Evolutionary conservation across 768 basidiomycete genomes (phyloP), one percentile per base, ranked within the genome.

Genomic region (Chalciporus sphaerocephalus): DNA sequence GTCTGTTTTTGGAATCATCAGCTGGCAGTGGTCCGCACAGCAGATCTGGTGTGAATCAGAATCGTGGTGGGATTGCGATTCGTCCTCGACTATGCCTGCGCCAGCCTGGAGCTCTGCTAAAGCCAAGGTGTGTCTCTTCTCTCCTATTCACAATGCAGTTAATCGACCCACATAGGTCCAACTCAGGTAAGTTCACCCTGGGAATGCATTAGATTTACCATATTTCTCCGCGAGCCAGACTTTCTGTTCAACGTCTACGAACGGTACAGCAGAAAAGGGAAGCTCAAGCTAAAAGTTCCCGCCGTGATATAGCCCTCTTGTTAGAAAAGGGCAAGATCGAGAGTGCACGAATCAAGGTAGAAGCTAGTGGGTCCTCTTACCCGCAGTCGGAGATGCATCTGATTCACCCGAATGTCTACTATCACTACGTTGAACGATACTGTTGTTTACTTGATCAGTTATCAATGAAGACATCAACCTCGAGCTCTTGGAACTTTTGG

Each of bases 201-300:
- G 36, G 38, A 33, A 35, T 24, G 34, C 23, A 12, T 28, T n/a
- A 12, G 17, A 39, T 12, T 17, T 30, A 30, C 37, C 44, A 50
- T 44, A 23, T 39, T 30, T 21, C 24, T 48, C 40, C n/a, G 40
- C 48, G 48, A 32, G 18, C 53, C 50, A 92, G 89, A 47, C 74
- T 94, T 25, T 87, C 89, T 1, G 86, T 92, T 17, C 90, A 94
- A 64, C 80, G 89, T 15, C 72, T 92, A 48, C 78, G 89, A 45
- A 93, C 84, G 16, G 70, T 92, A 9, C 87, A 93, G 55, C 88
- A 93, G 70, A 98, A 98, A 79, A 93, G 87, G 68, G 81, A 85
- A 54, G 92, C 93, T 0, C 81, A 96, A 16, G 83, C 84, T 2
- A 87, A 87, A 66, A 52, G 68, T 32, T 60, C 86, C 27, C 74